Evolutionary conservation across 306 rosid species (phyloP).

Genomic region (Gastrolobium bilobum): DNA sequence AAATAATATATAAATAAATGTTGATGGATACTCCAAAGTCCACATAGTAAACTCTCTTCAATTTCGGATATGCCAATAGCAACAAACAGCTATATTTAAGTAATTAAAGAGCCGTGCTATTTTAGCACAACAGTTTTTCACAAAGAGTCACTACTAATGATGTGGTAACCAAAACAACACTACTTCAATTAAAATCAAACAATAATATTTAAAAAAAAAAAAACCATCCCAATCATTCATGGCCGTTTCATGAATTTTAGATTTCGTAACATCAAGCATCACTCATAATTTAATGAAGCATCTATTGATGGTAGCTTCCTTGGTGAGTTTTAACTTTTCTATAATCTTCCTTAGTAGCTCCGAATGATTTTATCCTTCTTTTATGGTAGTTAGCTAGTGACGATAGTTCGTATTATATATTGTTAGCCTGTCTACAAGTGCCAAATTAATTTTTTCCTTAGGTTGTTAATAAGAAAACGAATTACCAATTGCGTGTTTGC

Average conservation of each 20-base stretch:
- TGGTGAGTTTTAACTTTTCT: slow-evolving; percentile 5
- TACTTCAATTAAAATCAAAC: slow-evolving; percentile 40
- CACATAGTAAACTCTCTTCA: background rate
- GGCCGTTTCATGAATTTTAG: background rate
- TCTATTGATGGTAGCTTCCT: background rate
- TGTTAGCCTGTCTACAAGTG: background rate
- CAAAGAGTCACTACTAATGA: slow-evolving; percentile 15
- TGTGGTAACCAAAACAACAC: slow-evolving; percentile 41
- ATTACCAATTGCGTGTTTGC: background rate
- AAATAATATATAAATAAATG: background rate
- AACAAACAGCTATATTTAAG: background rate
- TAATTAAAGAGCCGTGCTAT: background rate
- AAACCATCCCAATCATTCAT: background rate
- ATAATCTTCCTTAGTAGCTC: background rate
- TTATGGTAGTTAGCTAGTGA: slow-evolving; percentile 10
- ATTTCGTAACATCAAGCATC: slow-evolving; percentile 13
- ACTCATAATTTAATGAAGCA: background rate
- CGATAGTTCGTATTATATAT: background rate
- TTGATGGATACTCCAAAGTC: background rate
- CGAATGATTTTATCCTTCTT: background rate
- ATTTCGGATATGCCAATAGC: background rate
- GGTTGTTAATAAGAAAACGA: slow-evolving; percentile 31
- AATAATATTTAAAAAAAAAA: background rate
- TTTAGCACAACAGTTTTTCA: slow-evolving; percentile 5
- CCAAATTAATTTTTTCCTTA: background rate